Base-by-base conservation (phyloP, 2,329 filamentous ascomycete species). In the Talaromyces islandicus region DNA sequence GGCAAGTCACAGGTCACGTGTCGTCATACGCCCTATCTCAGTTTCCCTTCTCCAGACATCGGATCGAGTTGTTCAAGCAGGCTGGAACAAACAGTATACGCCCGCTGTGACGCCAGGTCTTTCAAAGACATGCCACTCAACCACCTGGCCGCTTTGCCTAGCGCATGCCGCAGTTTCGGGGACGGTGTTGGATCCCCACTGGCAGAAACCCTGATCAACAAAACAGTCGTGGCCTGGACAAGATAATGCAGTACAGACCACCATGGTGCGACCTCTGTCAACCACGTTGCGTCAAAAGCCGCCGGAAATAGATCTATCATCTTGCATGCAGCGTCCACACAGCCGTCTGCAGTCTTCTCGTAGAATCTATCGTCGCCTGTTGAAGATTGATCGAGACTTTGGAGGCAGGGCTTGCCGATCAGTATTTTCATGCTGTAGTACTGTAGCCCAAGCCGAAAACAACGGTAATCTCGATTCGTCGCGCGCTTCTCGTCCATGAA, bases 361-460 rank as follows among this genome's bases (percentile, higher is more conserved):
- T 73, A 76, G 51, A 72, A 69, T 17, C 65, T 65, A 19, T 69
- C 66, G n/a, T 14, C 65, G 64, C 14, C 68, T 64, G n/a, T 59
- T 48, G 66, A 69, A 56, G 21, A 66, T 61, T 10, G 67, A 24
- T 72, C 69, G 19, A 73, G 63, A 17, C 71, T 72, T 58, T 73
- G 76, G 14, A 78, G 71, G 60, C 75, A 79, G 29, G 77, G 77
- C 50, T 78, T 76, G 50, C 75, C 68, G 27, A 78, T 73, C 12
- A 77, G 69, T 54, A 77, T 70, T 56, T 74, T 76, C n/a, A 73
- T 71, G 57, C 75, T 76, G 59, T 77, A 77, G 64, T 74, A 79
- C 56, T 68, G 68, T 62, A 79, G 75, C 5, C 70, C 76, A 10
- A 79, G 67, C 59, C 67, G 66, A 30, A 71, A 61, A 25, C 75